phyloP scores from a whole-genome alignment of 768 basidiomycete species.

The Tulasnella sp. region DNA sequence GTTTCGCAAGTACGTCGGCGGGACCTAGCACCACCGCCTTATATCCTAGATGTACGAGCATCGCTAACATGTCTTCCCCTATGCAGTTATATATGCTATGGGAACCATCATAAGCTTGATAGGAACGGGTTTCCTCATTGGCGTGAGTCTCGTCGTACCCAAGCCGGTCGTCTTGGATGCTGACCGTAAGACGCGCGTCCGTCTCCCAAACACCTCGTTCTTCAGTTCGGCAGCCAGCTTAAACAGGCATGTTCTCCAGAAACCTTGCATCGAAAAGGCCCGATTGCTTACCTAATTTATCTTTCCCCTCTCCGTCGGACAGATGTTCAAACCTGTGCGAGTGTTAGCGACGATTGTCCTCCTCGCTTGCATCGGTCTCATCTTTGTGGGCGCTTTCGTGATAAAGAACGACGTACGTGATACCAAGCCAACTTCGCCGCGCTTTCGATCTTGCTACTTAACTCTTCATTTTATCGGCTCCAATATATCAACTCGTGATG shows the following conservation, averaged over 20 bases:
- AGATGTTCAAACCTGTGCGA: conserved; percentile 96
- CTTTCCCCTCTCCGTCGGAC: not conserved
- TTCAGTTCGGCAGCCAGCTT: conserved; percentile 63
- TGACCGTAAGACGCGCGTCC: conserved; percentile 10
- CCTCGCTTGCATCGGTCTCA: conserved; percentile 64
- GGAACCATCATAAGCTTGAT: conserved; percentile 74
- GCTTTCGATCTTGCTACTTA: not conserved
- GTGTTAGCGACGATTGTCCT: conserved; percentile 70
- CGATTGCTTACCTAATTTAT: not conserved
- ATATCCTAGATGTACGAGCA: conserved; percentile 10
- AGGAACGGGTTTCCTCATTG: conserved; percentile 86
- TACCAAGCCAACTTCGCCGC: not conserved
- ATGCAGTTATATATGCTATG: conserved; percentile 63
- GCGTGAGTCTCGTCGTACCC: conserved; percentile 40
- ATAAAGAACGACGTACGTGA: conserved; percentile 48
- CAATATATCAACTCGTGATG: not conserved
- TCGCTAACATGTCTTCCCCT: not conserved
- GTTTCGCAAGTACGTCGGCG: conserved; percentile 56
- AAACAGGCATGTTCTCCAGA: conserved; percentile 52
- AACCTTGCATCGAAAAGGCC: not conserved
- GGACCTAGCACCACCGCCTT: not conserved
- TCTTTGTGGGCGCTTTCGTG: conserved; percentile 81
- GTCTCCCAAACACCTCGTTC: not conserved
- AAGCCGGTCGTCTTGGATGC: not conserved
- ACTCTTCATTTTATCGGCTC: not conserved